Conservation (phyloP, 257 asterid species). For the Salvia hispanica region DNA sequence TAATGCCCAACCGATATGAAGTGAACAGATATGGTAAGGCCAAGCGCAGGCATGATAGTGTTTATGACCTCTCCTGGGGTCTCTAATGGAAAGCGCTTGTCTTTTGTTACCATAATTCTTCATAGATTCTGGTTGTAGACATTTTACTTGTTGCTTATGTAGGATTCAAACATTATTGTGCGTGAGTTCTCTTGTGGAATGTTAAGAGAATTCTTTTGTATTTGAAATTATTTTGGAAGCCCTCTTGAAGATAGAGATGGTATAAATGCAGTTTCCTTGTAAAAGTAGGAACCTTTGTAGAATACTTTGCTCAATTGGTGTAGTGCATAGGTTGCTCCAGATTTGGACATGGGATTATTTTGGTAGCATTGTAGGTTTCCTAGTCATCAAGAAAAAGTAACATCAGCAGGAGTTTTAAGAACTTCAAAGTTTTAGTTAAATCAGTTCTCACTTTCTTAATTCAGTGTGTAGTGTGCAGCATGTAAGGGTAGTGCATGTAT, state of each 20-base stretch:
- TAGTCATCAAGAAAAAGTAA: no score
- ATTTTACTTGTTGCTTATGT: conserved; percentile 15
- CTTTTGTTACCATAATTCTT: conserved; percentile 13
- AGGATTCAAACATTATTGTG: conserved; percentile 4
- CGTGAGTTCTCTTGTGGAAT: no score
- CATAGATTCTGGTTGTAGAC: conserved; percentile 27
- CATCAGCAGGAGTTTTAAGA: no score
- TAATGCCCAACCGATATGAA: neutral
- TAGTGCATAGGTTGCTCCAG: neutral
- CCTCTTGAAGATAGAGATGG: no score
- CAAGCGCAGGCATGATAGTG: neutral
- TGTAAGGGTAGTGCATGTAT: no score
- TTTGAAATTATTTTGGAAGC: conserved; percentile 11
- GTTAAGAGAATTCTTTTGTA: conserved; percentile 6
- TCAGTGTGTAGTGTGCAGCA: no score
- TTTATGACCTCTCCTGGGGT: no score
- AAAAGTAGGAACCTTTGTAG: neutral
- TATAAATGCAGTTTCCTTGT: conserved; percentile 6
- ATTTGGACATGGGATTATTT: neutral
- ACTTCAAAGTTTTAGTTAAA: no score
- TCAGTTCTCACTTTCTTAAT: no score
- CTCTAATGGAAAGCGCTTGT: conserved; percentile 9
- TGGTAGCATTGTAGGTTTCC: no score
- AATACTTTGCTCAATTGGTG: neutral
- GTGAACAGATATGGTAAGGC: neutral